phyloP scores from a whole-genome alignment of 164 flowering plant species.

The Vitis rotundifolia region DNA sequence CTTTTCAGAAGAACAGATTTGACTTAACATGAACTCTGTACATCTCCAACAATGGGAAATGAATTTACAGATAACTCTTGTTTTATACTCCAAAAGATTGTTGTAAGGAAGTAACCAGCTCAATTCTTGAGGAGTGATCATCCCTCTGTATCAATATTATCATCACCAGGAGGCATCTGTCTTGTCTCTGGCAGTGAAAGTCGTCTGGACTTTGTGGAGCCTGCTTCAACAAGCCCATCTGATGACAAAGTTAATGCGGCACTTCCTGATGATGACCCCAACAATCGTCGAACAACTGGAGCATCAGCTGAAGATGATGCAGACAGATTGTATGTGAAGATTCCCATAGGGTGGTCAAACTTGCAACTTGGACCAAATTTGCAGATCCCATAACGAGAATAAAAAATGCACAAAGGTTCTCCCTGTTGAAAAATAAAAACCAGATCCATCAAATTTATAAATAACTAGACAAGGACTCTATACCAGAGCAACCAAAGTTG shows the following conservation, averaged over 20 bases:
- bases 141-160: slow-evolving; percentile 57
- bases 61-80: slow-evolving; percentile 53
- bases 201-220: slow-evolving; percentile 52
- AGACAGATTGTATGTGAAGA: slow-evolving; percentile 54
- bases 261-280: slow-evolving; percentile 69
- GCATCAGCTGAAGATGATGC: slow-evolving; percentile 61
- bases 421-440: slow-evolving; percentile 57
- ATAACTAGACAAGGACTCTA: neutral
- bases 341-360: slow-evolving; percentile 94
- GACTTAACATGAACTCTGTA: slow-evolving; percentile 50
- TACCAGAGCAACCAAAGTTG: neutral
- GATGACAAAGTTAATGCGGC: slow-evolving; percentile 55
- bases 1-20: slow-evolving; percentile 42
- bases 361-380: slow-evolving; percentile 99
- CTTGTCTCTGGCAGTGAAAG: slow-evolving; percentile 69
- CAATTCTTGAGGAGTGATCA: slow-evolving; percentile 30
- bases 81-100: slow-evolving; percentile 32
- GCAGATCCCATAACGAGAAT: slow-evolving; percentile 95
- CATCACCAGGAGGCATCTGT: slow-evolving; percentile 68
- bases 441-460: slow-evolving; percentile 4
- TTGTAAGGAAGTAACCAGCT: slow-evolving; percentile 29
- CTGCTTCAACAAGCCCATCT: slow-evolving; percentile 65
- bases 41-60: slow-evolving; percentile 62
- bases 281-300: slow-evolving; percentile 53
- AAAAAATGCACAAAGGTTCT: slow-evolving; percentile 87